phyloP scores from a whole-genome alignment of 345 rosid species.

The Acer negundo region DNA sequence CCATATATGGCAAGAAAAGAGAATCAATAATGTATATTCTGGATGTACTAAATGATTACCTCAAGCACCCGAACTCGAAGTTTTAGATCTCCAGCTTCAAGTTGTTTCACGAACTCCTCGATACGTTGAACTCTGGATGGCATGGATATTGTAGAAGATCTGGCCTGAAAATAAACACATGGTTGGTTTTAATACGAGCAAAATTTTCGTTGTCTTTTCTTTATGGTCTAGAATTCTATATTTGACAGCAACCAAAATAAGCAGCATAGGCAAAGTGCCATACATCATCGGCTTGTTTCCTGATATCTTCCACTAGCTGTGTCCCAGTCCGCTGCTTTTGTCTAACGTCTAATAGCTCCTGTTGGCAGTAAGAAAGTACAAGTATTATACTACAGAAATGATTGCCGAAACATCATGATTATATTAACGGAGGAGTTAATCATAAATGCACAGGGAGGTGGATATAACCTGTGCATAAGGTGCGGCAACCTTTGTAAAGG shows the following conservation, averaged over 20 bases:
- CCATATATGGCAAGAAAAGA: background rate
- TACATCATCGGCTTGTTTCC: slow-evolving; percentile 95
- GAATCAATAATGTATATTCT: background rate
- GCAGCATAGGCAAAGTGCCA: slow-evolving; percentile 12
- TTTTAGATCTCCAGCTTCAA: slow-evolving; percentile 87
- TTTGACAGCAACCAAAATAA: too few relatives aligned
- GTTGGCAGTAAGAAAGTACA: slow-evolving; percentile 21
- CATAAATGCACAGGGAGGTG: background rate
- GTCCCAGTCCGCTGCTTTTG: slow-evolving; percentile 53
- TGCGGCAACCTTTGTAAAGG: slow-evolving; percentile 85
- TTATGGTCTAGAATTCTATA: too few relatives aligned
- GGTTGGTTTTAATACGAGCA: slow-evolving; percentile 10
- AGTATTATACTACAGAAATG: background rate
- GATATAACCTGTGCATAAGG: slow-evolving; percentile 84
- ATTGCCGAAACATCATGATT: background rate
- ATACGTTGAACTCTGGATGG: slow-evolving; percentile 80
- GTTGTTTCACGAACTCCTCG: slow-evolving; percentile 86
- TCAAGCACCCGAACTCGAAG: slow-evolving; percentile 94
- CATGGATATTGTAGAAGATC: slow-evolving; percentile 79
- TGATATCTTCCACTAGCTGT: slow-evolving; percentile 68
- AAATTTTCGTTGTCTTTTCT: too few relatives aligned
- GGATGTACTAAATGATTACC: slow-evolving; percentile 38
- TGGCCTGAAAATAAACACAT: slow-evolving; percentile 55
- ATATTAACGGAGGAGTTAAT: background rate
- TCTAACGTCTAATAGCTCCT: slow-evolving; percentile 88